These are phyloP conservation scores for Kappamyces sp. DNA, from an alignment of 192 early-diverging fungal species.

Conservation along the genomic window DNA sequence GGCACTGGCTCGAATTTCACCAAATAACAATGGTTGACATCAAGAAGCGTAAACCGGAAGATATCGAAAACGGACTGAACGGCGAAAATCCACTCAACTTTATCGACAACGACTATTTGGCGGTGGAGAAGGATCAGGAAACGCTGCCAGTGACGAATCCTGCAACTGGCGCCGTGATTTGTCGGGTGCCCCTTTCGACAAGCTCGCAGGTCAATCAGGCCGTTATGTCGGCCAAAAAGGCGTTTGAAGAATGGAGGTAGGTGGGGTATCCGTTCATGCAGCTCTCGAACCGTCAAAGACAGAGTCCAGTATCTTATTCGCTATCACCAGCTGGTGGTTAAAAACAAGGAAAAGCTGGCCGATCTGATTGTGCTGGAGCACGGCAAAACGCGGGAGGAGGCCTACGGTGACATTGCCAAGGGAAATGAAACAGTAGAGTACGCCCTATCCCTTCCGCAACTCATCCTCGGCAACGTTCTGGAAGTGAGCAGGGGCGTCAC, in stretches of 20 bases:
- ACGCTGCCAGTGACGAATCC: conserved; percentile 59
- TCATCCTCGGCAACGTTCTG: conserved; percentile 52
- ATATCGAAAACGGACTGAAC: too few species aligned
- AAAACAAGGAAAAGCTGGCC: conserved; percentile 59
- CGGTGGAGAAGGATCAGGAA: conserved; percentile 13
- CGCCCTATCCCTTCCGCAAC: conserved; percentile 60
- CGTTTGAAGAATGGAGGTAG: conserved; percentile 26
- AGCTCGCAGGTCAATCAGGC: conserved; percentile 52
- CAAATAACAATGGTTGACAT: too few species aligned
- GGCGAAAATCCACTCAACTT: conserved; percentile 10
- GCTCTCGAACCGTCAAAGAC: conserved; percentile 60
- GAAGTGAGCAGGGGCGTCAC: conserved; percentile 63
- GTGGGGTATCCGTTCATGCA: not conserved
- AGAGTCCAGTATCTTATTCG: conserved; percentile 56
- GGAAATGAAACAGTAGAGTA: conserved; percentile 78
- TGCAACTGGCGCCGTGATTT: conserved; percentile 55
- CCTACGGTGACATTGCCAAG: conserved; percentile 65
- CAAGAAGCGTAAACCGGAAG: too few species aligned
- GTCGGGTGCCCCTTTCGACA: conserved; percentile 54
- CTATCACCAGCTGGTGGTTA: conserved; percentile 50
- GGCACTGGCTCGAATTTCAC: too few species aligned
- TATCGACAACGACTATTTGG: conserved; percentile 19
- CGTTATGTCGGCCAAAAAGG: conserved; percentile 45
- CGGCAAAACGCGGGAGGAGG: conserved; percentile 71
- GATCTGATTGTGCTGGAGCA: conserved; percentile 70